Percentiles rank a stretch among this genome's conserved stretches.
Conservation (phyloP, 2,329 filamentous ascomycete genomes). For the Akanthomyces dipterigenus region DNA sequence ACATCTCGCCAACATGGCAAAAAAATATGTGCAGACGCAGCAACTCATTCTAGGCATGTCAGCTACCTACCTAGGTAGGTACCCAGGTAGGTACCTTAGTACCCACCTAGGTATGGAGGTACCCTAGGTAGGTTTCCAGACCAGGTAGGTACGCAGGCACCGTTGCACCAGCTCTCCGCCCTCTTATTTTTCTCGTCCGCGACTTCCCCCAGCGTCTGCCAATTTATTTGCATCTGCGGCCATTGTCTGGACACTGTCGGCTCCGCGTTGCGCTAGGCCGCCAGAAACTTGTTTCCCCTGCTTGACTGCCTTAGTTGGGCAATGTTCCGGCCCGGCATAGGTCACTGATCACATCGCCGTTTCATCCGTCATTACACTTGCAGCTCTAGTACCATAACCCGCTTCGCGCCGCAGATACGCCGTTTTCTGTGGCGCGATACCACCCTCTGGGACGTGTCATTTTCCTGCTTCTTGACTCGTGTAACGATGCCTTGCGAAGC, state of each 20-base stretch:
- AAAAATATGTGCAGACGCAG: too few species aligned
- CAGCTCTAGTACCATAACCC: neutral
- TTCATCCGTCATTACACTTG: too few species aligned
- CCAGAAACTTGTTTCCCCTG: neutral
- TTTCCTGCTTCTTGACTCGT: neutral
- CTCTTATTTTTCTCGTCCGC: neutral
- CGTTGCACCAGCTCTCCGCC: too few species aligned
- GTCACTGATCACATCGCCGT: neutral
- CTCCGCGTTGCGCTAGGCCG: neutral
- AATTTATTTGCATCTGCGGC: neutral
- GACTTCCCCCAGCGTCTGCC: neutral
- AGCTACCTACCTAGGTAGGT: too few species aligned
- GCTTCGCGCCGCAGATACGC: neutral
- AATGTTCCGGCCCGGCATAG: neutral
- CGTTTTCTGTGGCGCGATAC: neutral
- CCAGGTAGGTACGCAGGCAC: too few species aligned
- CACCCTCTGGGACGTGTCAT: neutral
- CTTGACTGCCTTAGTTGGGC: too few species aligned
- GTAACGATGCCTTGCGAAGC: neutral
- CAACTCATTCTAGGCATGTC: too few species aligned
- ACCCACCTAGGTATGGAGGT: too few species aligned
- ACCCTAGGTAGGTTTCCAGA: too few species aligned
- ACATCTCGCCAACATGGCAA: too few species aligned
- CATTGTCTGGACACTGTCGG: neutral
- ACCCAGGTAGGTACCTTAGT: too few species aligned